Evolutionary conservation across 2,329 filamentous ascomycete genomes (phyloP), one percentile per base, ranked within the genome.

Genomic region (Verticillium isaacii): DNA sequence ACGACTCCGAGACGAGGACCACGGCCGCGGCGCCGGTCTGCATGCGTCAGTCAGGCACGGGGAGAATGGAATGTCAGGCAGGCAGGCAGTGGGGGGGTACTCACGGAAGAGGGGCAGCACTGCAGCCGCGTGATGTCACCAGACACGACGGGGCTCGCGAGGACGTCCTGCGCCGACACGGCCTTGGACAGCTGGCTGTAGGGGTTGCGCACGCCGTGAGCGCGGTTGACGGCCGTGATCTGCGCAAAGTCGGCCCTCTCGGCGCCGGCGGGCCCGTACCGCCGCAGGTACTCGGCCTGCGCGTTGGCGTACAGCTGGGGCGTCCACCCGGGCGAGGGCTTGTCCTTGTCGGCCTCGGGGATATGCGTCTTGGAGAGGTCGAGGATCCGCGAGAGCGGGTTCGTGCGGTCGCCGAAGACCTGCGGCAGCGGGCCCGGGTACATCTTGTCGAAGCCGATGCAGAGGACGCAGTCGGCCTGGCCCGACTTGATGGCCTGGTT

Each of bases 391-490:
- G 64, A 68, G 63, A 55, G 64, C 62, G 39, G 62, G 45, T 7
- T 61, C 12, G 65, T 55, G 15, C 65, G 59, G 50, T 69, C 67
- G 19, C 60, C 58, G 32, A 58, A 66, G n/a, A 59, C 55, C 25
- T 62, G 62, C 52, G 60, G 60, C 29, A 69, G 58, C 7, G 64
- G 58, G 23, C 68, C 67, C 14, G 68, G 61, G 34, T 59, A 58
- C 68, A 70, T 70, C 59, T 70, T 64, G 61, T 70, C 68, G 57
- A 69, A 70, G 12, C 68, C 68, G 56, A 70, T 63, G 37, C 67
- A 67, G 19, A 70, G 45, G n/a, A 65, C 66, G 58, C 66, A 65
- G 59, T 69, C 66, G 15, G 61, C 65, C 15, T 55, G 61, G n/a
- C 68, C 67, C 19, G 60, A 58, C 36, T 54, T 56, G 52, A 70